Percentiles rank a stretch among this genome's conserved stretches.
These are phyloP conservation scores for Pharnaceum exiguum DNA, from an alignment of 148 eudicot genomes.

Conservation along the genomic window DNA sequence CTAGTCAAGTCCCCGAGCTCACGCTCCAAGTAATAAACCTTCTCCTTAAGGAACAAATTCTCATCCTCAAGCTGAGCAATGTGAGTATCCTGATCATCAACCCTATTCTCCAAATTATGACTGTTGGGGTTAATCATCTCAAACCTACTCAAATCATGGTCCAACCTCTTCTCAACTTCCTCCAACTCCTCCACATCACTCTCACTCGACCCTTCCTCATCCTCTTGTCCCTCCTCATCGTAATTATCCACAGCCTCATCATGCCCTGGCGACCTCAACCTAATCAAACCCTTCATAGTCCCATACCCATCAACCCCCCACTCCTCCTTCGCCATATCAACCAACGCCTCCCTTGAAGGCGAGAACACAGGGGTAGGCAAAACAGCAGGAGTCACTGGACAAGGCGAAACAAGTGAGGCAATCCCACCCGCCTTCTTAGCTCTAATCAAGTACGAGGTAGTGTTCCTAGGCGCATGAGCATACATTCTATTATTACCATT, in stretches of 20 bases:
- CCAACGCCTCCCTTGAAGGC: constrained; percentile 79
- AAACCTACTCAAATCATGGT: constrained; percentile 89
- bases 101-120: constrained; percentile 73
- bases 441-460: constrained; percentile 75
- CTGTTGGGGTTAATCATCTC: constrained; percentile 78
- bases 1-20: constrained; percentile 79
- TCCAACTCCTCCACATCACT: constrained; percentile 98
- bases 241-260: constrained; percentile 60
- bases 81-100: constrained; percentile 94
- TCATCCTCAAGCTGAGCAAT: constrained; percentile 86
- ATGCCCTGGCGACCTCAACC: constrained; percentile 72
- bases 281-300: constrained; percentile 88
- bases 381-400: constrained; percentile 82
- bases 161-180: constrained; percentile 94
- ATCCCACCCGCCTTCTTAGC: constrained; percentile 92
- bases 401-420: constrained; percentile 73
- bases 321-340: constrained; percentile 95
- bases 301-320: constrained; percentile 99
- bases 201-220: constrained; percentile 71
- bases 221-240: constrained; percentile 79
- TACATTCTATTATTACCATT: constrained; percentile 74
- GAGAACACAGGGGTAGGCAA: constrained; percentile 88
- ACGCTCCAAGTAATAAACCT: constrained; percentile 87
- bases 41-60: constrained; percentile 80
- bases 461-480: constrained; percentile 83